Conservation (phyloP, 108 stramenopile genomes). For the Craspedostauros australis region DNA sequence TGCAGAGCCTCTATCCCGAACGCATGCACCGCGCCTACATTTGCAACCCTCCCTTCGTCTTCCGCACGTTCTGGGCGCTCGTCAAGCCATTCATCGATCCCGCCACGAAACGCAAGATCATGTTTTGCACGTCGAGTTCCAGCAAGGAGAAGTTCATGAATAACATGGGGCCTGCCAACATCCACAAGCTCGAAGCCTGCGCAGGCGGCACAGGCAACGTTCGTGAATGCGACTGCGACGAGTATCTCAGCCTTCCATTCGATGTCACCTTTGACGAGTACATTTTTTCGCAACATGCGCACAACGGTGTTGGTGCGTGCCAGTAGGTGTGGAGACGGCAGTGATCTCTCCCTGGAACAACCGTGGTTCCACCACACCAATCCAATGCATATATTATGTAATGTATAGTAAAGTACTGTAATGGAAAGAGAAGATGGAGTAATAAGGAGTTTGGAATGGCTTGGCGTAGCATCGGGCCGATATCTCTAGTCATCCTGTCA, state of each 20-base stretch:
- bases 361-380: too few relatives aligned
- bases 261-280: constrained; percentile 54
- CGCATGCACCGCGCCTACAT: constrained; percentile 76
- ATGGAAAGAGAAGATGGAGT: too few relatives aligned
- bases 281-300: too few relatives aligned
- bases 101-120: constrained; percentile 77
- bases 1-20: constrained; percentile 90
- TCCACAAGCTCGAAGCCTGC: constrained; percentile 41
- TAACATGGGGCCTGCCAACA: constrained; percentile 15
- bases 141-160: constrained; percentile 39
- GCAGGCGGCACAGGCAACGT: constrained; percentile 44
- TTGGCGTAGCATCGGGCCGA: too few relatives aligned
- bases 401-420: too few relatives aligned
- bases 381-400: too few relatives aligned
- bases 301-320: too few relatives aligned
- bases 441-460: too few relatives aligned
- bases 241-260: constrained; percentile 63
- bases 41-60: constrained; percentile 79
- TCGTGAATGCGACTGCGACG: constrained; percentile 48
- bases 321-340: too few relatives aligned
- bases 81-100: constrained; percentile 86
- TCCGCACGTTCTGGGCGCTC: constrained; percentile 77
- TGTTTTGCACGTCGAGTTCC: constrained; percentile 50
- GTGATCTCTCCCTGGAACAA: too few relatives aligned
- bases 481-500: too few relatives aligned